Conservation (phyloP, 208 protist species). For the Naegleria gruberi region DNA sequence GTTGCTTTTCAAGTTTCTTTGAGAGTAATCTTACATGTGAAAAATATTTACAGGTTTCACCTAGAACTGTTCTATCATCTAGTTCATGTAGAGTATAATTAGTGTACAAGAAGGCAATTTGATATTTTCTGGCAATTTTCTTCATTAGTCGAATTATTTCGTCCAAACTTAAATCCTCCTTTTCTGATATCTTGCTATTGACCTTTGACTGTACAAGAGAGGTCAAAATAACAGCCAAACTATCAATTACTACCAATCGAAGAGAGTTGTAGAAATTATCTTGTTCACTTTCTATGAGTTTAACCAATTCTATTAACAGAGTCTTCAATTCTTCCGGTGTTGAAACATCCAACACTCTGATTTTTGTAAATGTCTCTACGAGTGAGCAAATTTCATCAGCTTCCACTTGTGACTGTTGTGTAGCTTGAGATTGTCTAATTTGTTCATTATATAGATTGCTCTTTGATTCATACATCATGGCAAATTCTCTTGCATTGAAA, state of each 20-base stretch:
- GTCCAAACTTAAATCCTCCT: background rate
- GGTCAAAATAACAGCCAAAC: background rate
- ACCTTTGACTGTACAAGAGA: background rate
- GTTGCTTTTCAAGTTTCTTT: background rate
- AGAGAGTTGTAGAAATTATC: background rate
- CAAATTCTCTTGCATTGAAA: background rate
- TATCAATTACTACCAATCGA: background rate
- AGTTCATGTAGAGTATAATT: background rate
- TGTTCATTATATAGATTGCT: background rate
- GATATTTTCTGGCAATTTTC: background rate
- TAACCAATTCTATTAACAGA: background rate
- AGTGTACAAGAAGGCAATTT: background rate
- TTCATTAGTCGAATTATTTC: background rate
- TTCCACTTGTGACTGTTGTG: background rate
- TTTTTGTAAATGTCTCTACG: background rate
- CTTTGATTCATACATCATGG: background rate
- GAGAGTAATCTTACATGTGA: background rate
- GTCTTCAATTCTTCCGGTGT: background rate
- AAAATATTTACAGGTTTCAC: background rate
- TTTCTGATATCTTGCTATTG: background rate
- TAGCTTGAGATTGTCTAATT: background rate
- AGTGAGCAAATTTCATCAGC: background rate
- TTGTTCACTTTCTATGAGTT: background rate
- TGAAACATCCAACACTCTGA: background rate
- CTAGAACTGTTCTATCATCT: background rate